Evolutionary conservation across 2,329 filamentous ascomycete genomes (phyloP).

Genomic region (Aschersonia sp.): DNA sequence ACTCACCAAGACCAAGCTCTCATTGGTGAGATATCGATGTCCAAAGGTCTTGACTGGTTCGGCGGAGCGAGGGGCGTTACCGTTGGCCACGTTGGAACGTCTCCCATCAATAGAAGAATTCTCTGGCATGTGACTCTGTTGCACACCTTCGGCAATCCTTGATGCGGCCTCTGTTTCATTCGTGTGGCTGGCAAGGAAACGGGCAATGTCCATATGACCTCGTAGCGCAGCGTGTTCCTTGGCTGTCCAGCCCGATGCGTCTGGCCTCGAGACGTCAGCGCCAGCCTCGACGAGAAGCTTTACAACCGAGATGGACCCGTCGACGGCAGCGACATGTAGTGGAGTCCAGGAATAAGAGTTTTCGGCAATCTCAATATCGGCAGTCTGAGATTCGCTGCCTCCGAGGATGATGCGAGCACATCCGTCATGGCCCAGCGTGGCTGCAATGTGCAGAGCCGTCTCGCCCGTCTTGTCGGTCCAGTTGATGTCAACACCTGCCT

Average conservation of each 20-base stretch:
- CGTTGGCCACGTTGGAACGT: slow-evolving; percentile 35
- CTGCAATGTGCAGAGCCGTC: slow-evolving; percentile 82
- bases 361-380: slow-evolving; percentile 63
- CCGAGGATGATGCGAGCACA: slow-evolving; percentile 66
- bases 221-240: slow-evolving; percentile 84
- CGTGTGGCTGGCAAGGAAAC: slow-evolving; percentile 43
- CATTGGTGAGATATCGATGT: slow-evolving; percentile 81
- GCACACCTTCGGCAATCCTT: slow-evolving; percentile 8
- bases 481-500: slow-evolving; percentile 85
- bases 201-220: slow-evolving; percentile 73
- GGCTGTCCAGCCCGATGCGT: slow-evolving; percentile 87
- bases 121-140: slow-evolving; percentile 21
- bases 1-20: slow-evolving; percentile 83
- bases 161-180: slow-evolving; percentile 15
- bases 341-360: slow-evolving; percentile 88
- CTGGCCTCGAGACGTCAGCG: slow-evolving; percentile 57
- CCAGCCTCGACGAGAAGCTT: slow-evolving; percentile 66
- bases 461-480: slow-evolving; percentile 84
- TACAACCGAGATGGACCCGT: slow-evolving; percentile 65
- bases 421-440: slow-evolving; percentile 70
- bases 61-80: slow-evolving; percentile 30
- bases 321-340: slow-evolving; percentile 83
- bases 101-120: slow-evolving; percentile 47
- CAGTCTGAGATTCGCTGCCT: slow-evolving; percentile 55
- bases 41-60: slow-evolving; percentile 92